These are phyloP conservation scores for Skeletonema marinoi DNA, from an alignment of 108 stramenopile genomes.

Conservation along the genomic window DNA sequence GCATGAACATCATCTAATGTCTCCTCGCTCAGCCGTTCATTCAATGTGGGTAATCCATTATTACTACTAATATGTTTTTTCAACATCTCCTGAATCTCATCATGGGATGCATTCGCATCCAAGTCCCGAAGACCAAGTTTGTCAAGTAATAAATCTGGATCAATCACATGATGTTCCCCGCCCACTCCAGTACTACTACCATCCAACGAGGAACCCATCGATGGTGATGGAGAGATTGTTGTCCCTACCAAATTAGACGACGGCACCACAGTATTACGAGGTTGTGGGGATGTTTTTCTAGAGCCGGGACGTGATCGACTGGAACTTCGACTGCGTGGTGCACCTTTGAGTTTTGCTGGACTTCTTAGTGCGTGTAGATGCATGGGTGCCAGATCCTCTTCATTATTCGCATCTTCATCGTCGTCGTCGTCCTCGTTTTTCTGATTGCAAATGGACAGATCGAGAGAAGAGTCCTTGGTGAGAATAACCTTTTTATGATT, in stretches of 20 bases:
- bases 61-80: constrained; percentile 14
- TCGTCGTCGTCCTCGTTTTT: background rate
- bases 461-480: constrained; percentile 5
- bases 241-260: background rate
- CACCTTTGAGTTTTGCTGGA: constrained; percentile 23
- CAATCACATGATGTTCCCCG: constrained; percentile 8
- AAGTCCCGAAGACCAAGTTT: constrained; percentile 36
- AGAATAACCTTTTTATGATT: constrained; percentile 6
- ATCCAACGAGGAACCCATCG: background rate
- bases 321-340: constrained; percentile 2
- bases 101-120: constrained; percentile 27
- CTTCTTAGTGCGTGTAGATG: constrained; percentile 23
- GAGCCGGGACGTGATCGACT: constrained; percentile 23
- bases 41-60: constrained; percentile 50
- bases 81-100: constrained; percentile 27
- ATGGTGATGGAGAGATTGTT: background rate
- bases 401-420: background rate
- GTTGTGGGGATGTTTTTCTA: constrained; percentile 7
- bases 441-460: background rate
- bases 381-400: constrained; percentile 23
- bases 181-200: background rate
- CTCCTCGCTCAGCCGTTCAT: constrained; percentile 73
- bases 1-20: constrained; percentile 74
- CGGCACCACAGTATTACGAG: background rate
- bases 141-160: constrained; percentile 47